phyloP scores from a whole-genome alignment of 306 rosid species.

The Boehmeria nivea region DNA sequence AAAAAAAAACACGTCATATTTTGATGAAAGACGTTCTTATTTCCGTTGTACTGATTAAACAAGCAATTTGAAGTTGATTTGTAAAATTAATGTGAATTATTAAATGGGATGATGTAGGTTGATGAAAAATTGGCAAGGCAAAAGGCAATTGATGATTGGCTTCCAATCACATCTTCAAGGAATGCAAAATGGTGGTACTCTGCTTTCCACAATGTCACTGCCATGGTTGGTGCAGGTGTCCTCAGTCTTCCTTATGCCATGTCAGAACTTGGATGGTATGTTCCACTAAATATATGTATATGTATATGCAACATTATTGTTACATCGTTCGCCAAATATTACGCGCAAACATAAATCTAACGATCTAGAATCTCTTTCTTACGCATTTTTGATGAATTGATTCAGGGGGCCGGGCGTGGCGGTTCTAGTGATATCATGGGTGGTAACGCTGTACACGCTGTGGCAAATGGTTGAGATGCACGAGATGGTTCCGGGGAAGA shows the following conservation, averaged over 20 bases:
- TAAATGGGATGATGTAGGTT: constrained; percentile 7
- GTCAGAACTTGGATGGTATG: constrained; percentile 55
- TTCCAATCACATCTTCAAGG: constrained; percentile 52
- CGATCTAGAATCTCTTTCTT: not conserved
- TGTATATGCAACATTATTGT: not conserved
- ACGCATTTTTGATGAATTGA: not conserved
- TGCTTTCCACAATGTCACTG: constrained; percentile 61
- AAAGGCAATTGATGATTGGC: constrained; percentile 53
- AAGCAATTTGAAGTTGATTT: not conserved
- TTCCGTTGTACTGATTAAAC: too few species aligned
- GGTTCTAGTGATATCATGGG: constrained; percentile 43
- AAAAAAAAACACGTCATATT: too few species aligned
- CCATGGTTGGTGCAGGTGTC: constrained; percentile 75
- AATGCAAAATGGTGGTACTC: constrained; percentile 72
- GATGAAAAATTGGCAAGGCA: constrained; percentile 22
- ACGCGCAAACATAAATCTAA: too few species aligned
- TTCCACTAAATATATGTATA: not conserved
- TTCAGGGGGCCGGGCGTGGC: constrained; percentile 88
- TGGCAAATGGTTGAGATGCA: constrained; percentile 76
- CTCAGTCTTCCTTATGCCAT: constrained; percentile 58
- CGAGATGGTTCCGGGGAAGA: constrained; percentile 52
- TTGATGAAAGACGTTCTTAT: too few species aligned
- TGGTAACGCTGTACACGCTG: constrained; percentile 49
- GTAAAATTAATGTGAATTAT: not conserved
- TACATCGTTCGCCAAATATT: too few species aligned